Base-by-base conservation (phyloP, 805 yeast species). In the Suhomyces prunicola region DNA sequence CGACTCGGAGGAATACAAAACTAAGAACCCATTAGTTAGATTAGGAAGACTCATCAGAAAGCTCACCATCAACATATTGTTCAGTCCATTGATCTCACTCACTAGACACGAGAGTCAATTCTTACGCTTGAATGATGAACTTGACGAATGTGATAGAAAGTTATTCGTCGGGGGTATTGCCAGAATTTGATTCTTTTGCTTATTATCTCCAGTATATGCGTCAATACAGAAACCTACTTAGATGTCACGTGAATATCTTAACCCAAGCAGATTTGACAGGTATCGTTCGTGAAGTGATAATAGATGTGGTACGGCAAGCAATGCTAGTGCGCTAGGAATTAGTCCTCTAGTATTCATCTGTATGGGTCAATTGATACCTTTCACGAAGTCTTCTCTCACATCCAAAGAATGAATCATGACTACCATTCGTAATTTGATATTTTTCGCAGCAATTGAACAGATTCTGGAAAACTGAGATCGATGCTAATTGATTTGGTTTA, bases 121-220 rank as follows among this genome's bases (percentile, higher is more conserved):
- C 36, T 57, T 69, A 26, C 51, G 55, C 49, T 46, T 60, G 40
- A 52, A 55, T 2, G 51, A 53, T 33, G 69, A 67, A 48, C 19
- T 19, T 19, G 66, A 63, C 29, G 71, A 63, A 49, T 36, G 54
- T 15, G 56, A 57, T 26, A 60, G 61, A 47, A 66, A 67, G 53
- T 5, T 69, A 24, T 63, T 64, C 47, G 54, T 68, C 40, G 72
- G 73, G 13, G 60, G 69, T 19, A 58, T 64, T 10, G 58, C 65
- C 31, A 57, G 69, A 44, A 67, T 68, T 35, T 53, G 47, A 48
- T 33, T 33, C 8, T 33, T n/a, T n/a, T n/a, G 17, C 6, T 29
- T 29, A 2, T 29, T 4, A 12, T 29, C n/a, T 29, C 6, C 12
- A 12, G 17, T 26, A 22, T 24, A 33, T 17, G 36, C 36, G 36